These are phyloP conservation scores for Talaromyces sp. DNA, from an alignment of 2,329 filamentous ascomycete genomes.

Conservation along the genomic window DNA sequence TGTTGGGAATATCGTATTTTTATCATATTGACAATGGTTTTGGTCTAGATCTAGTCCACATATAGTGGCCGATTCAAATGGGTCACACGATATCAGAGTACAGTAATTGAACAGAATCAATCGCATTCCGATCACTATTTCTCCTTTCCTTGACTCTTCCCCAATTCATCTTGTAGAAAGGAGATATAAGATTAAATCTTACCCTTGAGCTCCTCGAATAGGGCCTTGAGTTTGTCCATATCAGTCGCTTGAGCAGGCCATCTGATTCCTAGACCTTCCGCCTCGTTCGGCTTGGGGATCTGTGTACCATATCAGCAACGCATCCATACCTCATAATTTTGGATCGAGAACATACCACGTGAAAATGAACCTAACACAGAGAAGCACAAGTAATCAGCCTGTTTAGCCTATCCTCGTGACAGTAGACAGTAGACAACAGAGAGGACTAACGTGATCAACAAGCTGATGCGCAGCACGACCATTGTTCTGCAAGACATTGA, in stretches of 20 bases:
- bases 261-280: constrained; percentile 71
- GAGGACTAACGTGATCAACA: constrained; percentile 74
- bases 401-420: not conserved
- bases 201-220: constrained; percentile 78
- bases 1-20: not conserved
- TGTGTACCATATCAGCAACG: constrained; percentile 30
- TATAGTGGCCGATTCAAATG: not conserved
- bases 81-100: not conserved
- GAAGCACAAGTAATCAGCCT: not conserved
- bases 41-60: not conserved
- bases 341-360: constrained; percentile 62
- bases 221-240: constrained; percentile 76
- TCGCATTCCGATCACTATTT: not conserved
- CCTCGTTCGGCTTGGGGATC: constrained; percentile 89
- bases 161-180: not conserved
- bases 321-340: not conserved
- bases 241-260: constrained; percentile 76
- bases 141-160: not conserved
- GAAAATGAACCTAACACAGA: constrained; percentile 72
- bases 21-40: not conserved
- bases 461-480: constrained; percentile 85
- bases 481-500: constrained; percentile 97
- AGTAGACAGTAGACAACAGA: not conserved
- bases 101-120: not conserved
- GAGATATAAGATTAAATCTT: constrained; percentile 63